Evolutionary conservation across 2,329 filamentous ascomycete genomes (phyloP), one percentile per base, ranked within the genome.

Genomic region (Claviceps humidiphila): DNA sequence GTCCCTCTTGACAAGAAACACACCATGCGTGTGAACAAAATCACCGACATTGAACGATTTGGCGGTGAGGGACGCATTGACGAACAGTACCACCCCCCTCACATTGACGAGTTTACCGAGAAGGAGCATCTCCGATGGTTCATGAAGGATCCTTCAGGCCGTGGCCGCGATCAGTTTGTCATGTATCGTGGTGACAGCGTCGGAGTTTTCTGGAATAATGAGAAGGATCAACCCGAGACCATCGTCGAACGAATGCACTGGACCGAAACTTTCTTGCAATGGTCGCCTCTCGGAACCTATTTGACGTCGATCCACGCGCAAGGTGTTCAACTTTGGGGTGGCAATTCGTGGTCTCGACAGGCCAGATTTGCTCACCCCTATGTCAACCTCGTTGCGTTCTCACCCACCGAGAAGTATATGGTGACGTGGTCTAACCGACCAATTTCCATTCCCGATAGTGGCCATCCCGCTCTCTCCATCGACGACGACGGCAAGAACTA

Each of bases 401-500:
- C 93, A 4, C 93, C 91, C 20, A 76, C 76, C 66, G 93, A 98
- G 72, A 89, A 85, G 64, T 98, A 95, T 71, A 69, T 98, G 52
- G 90, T 91, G 53, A 97, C 93, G 52, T 98, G 93, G 93, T 97
- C 93, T 50, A 89, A 91, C 71, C 81, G 89, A 49, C 89, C 93
- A 24, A 95, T 98, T 64, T 82, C 86, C 55, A 89, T 98, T 53
- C 87, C 93, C 54, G 93, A 97, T 61, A 83, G 84, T 58, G 86
- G 87, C 58, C 86, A 95, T 68, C 85, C 87, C 2, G 75, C 85
- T n/a, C 77, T 96, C 49, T 84, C 87, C 3, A 75, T 89, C 55
- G 93, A 97, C 63, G 93, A 98, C 64, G 91, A 98, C 62, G 93
- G 93, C 69, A 97, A 97, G 78, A 96, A 97, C 78, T 97, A 97